A percentile compares a stretch with the other conserved stretches of the same genome.
These are phyloP conservation scores for Scytalidium sp. DNA, from an alignment of 2,329 filamentous ascomycete species.

Conservation along the genomic window DNA sequence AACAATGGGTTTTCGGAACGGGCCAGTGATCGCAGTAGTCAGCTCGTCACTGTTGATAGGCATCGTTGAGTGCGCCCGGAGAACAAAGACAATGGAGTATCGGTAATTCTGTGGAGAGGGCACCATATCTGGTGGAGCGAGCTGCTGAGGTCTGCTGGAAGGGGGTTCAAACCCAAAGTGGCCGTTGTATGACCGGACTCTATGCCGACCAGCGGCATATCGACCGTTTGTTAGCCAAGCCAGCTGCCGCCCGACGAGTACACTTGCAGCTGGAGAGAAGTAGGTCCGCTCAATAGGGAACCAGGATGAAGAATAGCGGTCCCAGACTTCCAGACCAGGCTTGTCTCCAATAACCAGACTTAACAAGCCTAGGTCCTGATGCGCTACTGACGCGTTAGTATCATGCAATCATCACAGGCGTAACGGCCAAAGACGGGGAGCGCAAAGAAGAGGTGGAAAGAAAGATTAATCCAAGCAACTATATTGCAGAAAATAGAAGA, in stretches of 20 bases:
- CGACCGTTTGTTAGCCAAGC: constrained; percentile 18
- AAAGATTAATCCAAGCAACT: too few relatives aligned
- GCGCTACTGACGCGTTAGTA: constrained; percentile 9
- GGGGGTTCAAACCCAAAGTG: background rate
- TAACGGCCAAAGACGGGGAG: too few relatives aligned
- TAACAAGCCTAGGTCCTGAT: constrained; percentile 21
- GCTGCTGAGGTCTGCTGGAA: background rate
- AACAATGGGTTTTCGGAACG: constrained; percentile 12
- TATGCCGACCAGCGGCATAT: constrained; percentile 19
- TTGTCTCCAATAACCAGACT: constrained; percentile 23
- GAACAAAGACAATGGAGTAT: constrained; percentile 24
- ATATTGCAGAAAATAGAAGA: background rate
- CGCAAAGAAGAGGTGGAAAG: too few relatives aligned
- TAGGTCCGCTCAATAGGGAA: constrained; percentile 20
- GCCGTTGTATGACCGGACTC: constrained; percentile 16
- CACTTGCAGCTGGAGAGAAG: constrained; percentile 9
- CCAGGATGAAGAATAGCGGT: constrained; percentile 11
- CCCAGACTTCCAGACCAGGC: constrained; percentile 22
- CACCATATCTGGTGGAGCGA: background rate
- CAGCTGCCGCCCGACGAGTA: constrained; percentile 21
- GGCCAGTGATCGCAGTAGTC: constrained; percentile 20
- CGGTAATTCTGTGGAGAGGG: constrained; percentile 7
- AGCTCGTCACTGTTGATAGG: constrained; percentile 19
- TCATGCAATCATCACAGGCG: too few relatives aligned
- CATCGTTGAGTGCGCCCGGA: constrained; percentile 19